phyloP scores from a whole-genome alignment of 2,329 filamentous ascomycete genomes.

The Colletotrichum liriopes region DNA sequence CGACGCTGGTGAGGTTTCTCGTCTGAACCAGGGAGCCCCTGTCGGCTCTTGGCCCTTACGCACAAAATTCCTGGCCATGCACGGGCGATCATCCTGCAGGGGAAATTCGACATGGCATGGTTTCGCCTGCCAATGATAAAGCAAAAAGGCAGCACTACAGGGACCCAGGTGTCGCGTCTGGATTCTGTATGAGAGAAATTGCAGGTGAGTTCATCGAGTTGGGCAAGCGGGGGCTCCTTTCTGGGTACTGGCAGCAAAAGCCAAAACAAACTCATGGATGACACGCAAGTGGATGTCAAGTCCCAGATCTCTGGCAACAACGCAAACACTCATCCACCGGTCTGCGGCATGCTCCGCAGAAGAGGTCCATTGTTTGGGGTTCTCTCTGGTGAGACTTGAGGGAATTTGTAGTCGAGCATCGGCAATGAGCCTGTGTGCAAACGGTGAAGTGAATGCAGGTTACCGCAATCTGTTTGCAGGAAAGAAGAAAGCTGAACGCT shows the following conservation, averaged over 20 bases:
- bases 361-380: conserved; percentile 15
- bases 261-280: conserved; percentile 31
- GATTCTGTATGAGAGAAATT: conserved; percentile 31
- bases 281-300: conserved; percentile 19
- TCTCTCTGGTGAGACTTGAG: conserved; percentile 7
- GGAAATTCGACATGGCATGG: conserved; percentile 1
- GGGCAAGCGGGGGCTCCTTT: background rate
- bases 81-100: conserved; percentile 28
- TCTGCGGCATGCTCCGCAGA: conserved; percentile 17
- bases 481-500: background rate
- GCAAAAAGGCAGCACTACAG: conserved; percentile 1
- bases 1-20: background rate
- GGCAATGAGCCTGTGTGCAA: background rate
- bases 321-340: background rate
- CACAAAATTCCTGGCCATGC: conserved; percentile 18
- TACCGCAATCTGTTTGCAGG: background rate
- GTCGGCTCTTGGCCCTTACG: conserved; percentile 17
- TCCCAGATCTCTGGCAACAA: conserved; percentile 16
- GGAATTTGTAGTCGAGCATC: background rate
- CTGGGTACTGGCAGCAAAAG: conserved; percentile 2
- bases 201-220: conserved; percentile 7
- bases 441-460: no score
- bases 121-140: background rate
- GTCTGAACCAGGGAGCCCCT: conserved; percentile 10
- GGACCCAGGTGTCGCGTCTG: conserved; percentile 11